A percentile compares a stretch with the other conserved stretches of the same genome.
phyloP scores from a whole-genome alignment of 2,329 filamentous ascomycete species.

The Curvularia sp. region DNA sequence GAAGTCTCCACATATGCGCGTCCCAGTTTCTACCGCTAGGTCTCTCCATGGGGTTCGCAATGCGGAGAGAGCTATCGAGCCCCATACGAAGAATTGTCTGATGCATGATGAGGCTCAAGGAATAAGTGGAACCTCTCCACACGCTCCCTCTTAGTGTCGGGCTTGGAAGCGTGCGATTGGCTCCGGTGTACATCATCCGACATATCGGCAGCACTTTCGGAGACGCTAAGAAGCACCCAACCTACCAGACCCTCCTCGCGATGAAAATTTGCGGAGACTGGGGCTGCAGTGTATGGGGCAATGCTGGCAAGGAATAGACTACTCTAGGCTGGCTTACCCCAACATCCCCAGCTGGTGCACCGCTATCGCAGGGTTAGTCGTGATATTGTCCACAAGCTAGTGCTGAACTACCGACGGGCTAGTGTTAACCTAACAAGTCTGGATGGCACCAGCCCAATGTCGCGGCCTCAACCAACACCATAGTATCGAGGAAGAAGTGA shows the following conservation, averaged over 20 bases:
- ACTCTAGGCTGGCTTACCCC: constrained; percentile 10
- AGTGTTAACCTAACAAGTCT: constrained; percentile 27
- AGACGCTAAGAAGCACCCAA: constrained; percentile 17
- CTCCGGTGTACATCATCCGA: constrained; percentile 11
- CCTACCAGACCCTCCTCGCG: constrained; percentile 19
- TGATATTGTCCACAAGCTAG: constrained; percentile 20
- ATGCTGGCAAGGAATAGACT: constrained; percentile 11
- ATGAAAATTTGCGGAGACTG: constrained; percentile 30
- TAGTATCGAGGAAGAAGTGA: constrained; percentile 7
- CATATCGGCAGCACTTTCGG: constrained; percentile 31
- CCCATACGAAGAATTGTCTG: constrained; percentile 20
- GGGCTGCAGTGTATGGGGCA: constrained; percentile 24
- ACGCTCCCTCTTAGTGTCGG: constrained; percentile 9
- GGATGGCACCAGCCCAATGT: constrained; percentile 33
- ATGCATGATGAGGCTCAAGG: constrained; percentile 38
- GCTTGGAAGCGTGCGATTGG: constrained; percentile 24
- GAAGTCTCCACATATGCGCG: constrained; percentile 8
- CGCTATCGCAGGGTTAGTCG: not conserved
- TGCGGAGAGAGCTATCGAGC: constrained; percentile 34
- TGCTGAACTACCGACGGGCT: constrained; percentile 22
- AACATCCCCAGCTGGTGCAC: constrained; percentile 11
- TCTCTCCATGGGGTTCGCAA: constrained; percentile 35
- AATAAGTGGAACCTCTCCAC: constrained; percentile 25
- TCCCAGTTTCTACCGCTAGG: constrained; percentile 17
- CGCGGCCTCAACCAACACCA: constrained; percentile 20